Evolutionary conservation across 768 basidiomycete species (phyloP), one percentile per base, ranked within the genome.

Genomic region (Calvatia gigantea): DNA sequence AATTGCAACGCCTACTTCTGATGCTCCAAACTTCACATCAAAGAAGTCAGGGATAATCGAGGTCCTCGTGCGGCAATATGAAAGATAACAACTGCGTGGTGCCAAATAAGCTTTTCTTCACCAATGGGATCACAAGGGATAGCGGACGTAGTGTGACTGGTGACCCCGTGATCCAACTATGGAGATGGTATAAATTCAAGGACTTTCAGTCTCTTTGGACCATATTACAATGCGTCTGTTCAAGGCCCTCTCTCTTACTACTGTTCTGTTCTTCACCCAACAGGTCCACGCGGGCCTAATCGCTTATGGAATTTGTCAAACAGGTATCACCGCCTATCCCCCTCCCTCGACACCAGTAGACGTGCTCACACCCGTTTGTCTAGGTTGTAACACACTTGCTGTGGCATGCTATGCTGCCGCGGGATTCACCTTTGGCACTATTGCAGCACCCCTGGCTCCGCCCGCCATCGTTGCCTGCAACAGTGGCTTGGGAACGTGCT

Each of bases 391-490:
- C 50, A 47, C 53, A 14, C 33, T 67, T 25, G 73, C 66, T 2
- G 73, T 77, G 1, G 70, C 73, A 0, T 79, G 77, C 62, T 79
- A 78, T 46, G 68, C 74, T 1, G 74, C 66, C 0, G 75, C 75
- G 1, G 77, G 76, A 0, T 53, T 64, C 37, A 72, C 70, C 0
- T 79, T 79, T 54, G 79, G 77, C 3, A 76, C 75, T 2, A 61
- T 77, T 15, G 75, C 74, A 1, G 70, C 70, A 2, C 51, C 70
- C 0, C 65, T 65, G 1, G 70, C 73, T 2, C 75, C 77, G 1
- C 63, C 74, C 1, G 72, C 64, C 6, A 67, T 75, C 43, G 7
- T 79, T 4, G 72, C 41, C 0, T 80, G 78, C 66, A 80, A 79
- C 61, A 56, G 64, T 2, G 77, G 69, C 0, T 68, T 77, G 6